Percentiles rank a stretch among this genome's conserved stretches.
These are phyloP conservation scores for Venturia effusa DNA, from an alignment of 2,329 filamentous ascomycete genomes.

Conservation along the genomic window DNA sequence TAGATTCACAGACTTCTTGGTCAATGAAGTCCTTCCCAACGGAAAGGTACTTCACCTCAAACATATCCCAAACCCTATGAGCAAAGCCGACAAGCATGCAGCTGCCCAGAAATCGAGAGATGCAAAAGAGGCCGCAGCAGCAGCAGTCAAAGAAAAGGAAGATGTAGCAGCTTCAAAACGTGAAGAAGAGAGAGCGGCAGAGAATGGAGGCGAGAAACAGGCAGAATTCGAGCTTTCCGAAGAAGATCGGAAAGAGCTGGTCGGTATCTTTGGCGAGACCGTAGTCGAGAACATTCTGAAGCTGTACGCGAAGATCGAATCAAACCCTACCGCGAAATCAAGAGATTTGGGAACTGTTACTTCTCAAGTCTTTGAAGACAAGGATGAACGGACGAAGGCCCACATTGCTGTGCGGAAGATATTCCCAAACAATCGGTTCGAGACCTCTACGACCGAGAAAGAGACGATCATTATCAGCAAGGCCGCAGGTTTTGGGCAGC, in stretches of 20 bases:
- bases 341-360: constrained; percentile 43
- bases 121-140: constrained; percentile 1
- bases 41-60: constrained; percentile 66
- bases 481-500: constrained; percentile 10
- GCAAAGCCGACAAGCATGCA: constrained; percentile 2
- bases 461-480: constrained; percentile 49
- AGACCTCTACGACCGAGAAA: constrained; percentile 64
- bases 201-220: constrained; percentile 5
- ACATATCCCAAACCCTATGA: constrained; percentile 4
- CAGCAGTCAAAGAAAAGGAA: constrained; percentile 3
- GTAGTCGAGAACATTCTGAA: constrained; percentile 40
- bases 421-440: constrained; percentile 59
- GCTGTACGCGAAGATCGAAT: constrained; percentile 44
- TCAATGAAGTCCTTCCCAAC: constrained; percentile 73
- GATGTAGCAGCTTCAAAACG: neutral
- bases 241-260: constrained; percentile 27
- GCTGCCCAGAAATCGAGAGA: neutral
- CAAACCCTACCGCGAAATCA: constrained; percentile 44
- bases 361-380: constrained; percentile 46
- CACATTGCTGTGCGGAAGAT: constrained; percentile 63
- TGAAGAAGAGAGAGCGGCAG: neutral
- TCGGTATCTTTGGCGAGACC: constrained; percentile 41
- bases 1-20: constrained; percentile 83
- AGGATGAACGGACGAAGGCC: constrained; percentile 49
- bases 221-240: constrained; percentile 21